Evolutionary conservation across 768 basidiomycete genomes (phyloP), one percentile per base, ranked within the genome.

Genomic region (Ramaria sp.): DNA sequence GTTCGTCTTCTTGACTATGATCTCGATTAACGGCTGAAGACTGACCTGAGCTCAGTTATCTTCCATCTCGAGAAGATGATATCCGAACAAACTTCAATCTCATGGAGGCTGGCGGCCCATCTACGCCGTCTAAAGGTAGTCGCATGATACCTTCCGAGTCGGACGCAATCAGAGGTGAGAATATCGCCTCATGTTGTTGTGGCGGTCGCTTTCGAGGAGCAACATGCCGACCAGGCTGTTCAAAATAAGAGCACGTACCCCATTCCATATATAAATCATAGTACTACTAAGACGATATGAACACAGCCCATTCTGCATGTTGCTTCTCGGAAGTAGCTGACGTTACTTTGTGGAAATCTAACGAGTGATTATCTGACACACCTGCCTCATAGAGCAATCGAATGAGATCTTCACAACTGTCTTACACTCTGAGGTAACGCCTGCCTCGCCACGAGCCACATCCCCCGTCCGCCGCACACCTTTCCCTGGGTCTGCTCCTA

Each of bases 361-460:
- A 31, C 19, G 15, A 17, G 30, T 55, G 58, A 60, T 48, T 54
- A 63, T 46, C 69, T 63, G 48, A 63, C 60, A 62, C 59, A 53
- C 50, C 61, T 34, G 30, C 17, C 33, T 20, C 19, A 30, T 59
- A 87, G 88, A 91, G 71, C 88, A 91, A 81, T 87, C 88, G 54
- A 91, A 91, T 65, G 76, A 85, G 11, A 79, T 90, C 53, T 91
- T 91, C 73, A 83, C 76, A 59, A 79, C 85, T 27, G 80, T 91
- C 59, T 72, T 91, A 19, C 82, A 89, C 66, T 78, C 82, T 38
- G 84, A 90, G 72, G 85, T 91, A 50, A 86, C 86, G 0, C 85
- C 87, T 4, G 77, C 81, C 2, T 82, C 82, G 0, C 82, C 85
- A 31, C 76, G 82, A 19, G 75, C 86, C 5, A 69, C 78, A 13